Conservation (phyloP, 257 asterid species). For the Ehretia macrophylla region DNA sequence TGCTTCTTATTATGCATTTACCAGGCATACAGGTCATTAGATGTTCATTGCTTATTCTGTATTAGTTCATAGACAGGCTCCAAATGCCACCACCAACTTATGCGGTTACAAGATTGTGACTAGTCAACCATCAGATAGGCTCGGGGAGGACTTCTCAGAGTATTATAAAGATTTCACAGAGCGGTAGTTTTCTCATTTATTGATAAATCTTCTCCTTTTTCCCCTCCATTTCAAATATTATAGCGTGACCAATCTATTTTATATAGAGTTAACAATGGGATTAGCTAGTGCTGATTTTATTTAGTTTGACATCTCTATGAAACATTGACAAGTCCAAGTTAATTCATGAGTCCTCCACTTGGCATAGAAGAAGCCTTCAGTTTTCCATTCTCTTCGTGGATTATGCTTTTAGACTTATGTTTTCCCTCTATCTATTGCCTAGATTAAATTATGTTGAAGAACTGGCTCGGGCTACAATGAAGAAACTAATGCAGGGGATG, state of each 20-base stretch:
- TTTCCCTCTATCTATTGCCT: conserved; percentile 2
- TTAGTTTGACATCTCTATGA: too few species aligned
- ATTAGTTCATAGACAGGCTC: conserved; percentile 53
- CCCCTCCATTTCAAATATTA: too few species aligned
- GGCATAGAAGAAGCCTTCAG: neutral
- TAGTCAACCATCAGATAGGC: conserved; percentile 97
- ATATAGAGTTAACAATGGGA: too few species aligned
- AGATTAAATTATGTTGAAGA: conserved; percentile 83
- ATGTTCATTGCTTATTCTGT: conserved; percentile 17
- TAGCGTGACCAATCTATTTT: too few species aligned
- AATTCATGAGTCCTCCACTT: neutral
- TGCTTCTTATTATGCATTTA: conserved; percentile 12
- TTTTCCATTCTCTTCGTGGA: neutral
- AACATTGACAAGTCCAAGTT: too few species aligned
- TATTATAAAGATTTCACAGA: conserved; percentile 66
- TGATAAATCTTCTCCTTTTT: too few species aligned
- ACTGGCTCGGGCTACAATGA: conserved; percentile 62
- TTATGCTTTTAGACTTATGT: neutral
- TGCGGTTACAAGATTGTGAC: conserved; percentile 96
- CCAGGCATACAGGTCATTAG: neutral
- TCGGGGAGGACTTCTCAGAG: conserved; percentile 94
- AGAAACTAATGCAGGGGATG: conserved; percentile 72
- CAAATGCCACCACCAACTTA: conserved; percentile 83
- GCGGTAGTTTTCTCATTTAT: conserved; percentile 43
- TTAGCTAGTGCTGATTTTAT: too few species aligned